Conservation (phyloP, 192 early-diverging fungal genomes). For the Spizellomyces sp. region DNA sequence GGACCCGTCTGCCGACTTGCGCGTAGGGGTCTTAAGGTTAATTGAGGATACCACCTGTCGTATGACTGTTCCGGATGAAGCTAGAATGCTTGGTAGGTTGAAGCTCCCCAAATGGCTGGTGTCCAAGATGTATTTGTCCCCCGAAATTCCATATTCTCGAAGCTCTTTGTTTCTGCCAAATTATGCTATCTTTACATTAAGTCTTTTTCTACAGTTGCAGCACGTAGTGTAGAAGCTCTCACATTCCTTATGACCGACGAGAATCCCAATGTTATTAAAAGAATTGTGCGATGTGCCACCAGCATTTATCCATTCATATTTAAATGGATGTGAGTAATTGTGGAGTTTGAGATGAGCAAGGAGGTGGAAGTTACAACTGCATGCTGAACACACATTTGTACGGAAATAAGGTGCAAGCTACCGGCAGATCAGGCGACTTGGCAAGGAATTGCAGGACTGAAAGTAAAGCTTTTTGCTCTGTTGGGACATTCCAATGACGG, state of each 20-base stretch:
- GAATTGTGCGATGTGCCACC: constrained; percentile 27
- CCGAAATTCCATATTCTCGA: too few relatives aligned
- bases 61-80: constrained; percentile 21
- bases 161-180: not conserved
- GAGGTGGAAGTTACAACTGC: not conserved
- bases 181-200: not conserved
- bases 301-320: constrained; percentile 33
- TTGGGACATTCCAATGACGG: constrained; percentile 28
- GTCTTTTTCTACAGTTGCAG: not conserved
- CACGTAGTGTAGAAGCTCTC: constrained; percentile 20
- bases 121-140: too few relatives aligned
- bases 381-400: not conserved
- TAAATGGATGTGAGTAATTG: constrained; percentile 35
- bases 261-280: constrained; percentile 25
- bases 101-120: too few relatives aligned
- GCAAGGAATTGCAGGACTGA: constrained; percentile 27
- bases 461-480: constrained; percentile 17
- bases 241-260: constrained; percentile 22
- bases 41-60: constrained; percentile 25
- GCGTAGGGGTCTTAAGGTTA: constrained; percentile 16
- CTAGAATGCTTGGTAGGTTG: constrained; percentile 22
- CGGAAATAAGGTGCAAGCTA: constrained; percentile 16
- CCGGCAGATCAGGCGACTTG: constrained; percentile 15
- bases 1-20: constrained; percentile 23
- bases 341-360: not conserved